Evolutionary conservation across 306 rosid genomes (phyloP).

Genomic region (Canavalia ensiformis): DNA sequence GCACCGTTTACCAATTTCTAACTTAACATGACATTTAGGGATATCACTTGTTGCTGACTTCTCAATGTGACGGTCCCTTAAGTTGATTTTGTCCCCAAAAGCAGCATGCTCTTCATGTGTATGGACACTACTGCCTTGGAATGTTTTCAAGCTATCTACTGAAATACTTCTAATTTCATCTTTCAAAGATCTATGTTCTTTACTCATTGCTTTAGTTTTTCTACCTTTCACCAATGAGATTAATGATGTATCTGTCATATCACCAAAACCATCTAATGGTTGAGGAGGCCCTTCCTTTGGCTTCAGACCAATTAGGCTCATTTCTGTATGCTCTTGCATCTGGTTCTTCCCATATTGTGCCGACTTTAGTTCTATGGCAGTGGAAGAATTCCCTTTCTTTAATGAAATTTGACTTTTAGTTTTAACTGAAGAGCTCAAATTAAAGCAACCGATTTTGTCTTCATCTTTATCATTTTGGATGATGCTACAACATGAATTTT

Average conservation of each 20-base stretch:
- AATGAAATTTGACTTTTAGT: slow-evolving; percentile 51
- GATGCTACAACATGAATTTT: slow-evolving; percentile 37
- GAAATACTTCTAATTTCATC: slow-evolving; percentile 52
- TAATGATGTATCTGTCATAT: slow-evolving; percentile 45
- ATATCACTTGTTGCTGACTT: slow-evolving; percentile 46
- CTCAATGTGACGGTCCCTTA: slow-evolving; percentile 48
- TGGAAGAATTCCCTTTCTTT: slow-evolving; percentile 43
- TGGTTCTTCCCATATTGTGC: slow-evolving; percentile 45
- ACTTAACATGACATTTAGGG: slow-evolving; percentile 42
- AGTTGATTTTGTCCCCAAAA: slow-evolving; percentile 47
- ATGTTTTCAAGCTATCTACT: slow-evolving; percentile 52
- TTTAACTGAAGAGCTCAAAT: slow-evolving; percentile 49
- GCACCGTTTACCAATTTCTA: slow-evolving; percentile 45
- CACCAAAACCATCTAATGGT: slow-evolving; percentile 49
- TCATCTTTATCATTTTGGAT: slow-evolving; percentile 53
- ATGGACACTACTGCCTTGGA: slow-evolving; percentile 46
- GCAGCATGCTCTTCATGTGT: slow-evolving; percentile 39
- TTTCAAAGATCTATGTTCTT: slow-evolving; percentile 40
- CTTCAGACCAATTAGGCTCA: slow-evolving; percentile 46
- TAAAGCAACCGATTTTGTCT: slow-evolving; percentile 45
- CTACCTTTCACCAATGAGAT: slow-evolving; percentile 44
- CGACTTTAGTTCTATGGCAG: slow-evolving; percentile 48
- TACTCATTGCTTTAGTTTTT: slow-evolving; percentile 49
- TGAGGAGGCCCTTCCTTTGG: slow-evolving; percentile 48
- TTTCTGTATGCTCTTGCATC: slow-evolving; percentile 47